Evolutionary conservation across 2,329 filamentous ascomycete species (phyloP), one percentile per base, ranked within the genome.

Genomic region (Aspergillus piperis): DNA sequence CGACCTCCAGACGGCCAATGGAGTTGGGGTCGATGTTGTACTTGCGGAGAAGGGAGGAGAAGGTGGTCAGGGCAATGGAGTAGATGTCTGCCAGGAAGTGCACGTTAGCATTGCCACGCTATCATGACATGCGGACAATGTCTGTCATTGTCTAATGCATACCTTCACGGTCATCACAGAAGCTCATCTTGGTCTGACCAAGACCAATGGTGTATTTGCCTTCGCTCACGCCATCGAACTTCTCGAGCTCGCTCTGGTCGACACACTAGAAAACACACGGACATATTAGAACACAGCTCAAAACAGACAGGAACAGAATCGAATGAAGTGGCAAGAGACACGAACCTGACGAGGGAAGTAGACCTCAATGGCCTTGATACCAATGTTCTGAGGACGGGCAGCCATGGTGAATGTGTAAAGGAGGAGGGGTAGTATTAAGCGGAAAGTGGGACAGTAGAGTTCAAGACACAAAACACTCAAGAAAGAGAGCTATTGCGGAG

Each of bases 131-230:
- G 10, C 21, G 5, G 38, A n/a, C 15, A 39, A 19, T 19, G 17
- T 13, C 11, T 41, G 23, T 8, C 39, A 32, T 5, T 42, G 4
- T 11, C 32, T 36, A 13, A 36, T 13, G 63, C 82, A 78, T 77
- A 92, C 90, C 90, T 83, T 95, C 91, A 74, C 90, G 88, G 75
- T 95, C 91, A 79, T 95, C 91, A 77, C 91, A 94, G 81, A 95
- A 95, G 83, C 88, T 89, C 91, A 95, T 95, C 82, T 90, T 92
- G 75, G 90, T 94, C 85, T 95, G 91, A 72, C 91, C 91, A 59
- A 95, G 88, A 77, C 91, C 91, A 80, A 95, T 94, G 73, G 91
- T 95, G 84, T 95, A 95, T 82, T 95, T 95, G 68, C 91, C 91
- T 59, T 87, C 77, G 76, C 85, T 85, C 72, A 91, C 90, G 76